Evolutionary conservation across 306 rosid genomes (phyloP), one percentile per base, ranked within the genome.

Genomic region (Gastrolobium villosum): DNA sequence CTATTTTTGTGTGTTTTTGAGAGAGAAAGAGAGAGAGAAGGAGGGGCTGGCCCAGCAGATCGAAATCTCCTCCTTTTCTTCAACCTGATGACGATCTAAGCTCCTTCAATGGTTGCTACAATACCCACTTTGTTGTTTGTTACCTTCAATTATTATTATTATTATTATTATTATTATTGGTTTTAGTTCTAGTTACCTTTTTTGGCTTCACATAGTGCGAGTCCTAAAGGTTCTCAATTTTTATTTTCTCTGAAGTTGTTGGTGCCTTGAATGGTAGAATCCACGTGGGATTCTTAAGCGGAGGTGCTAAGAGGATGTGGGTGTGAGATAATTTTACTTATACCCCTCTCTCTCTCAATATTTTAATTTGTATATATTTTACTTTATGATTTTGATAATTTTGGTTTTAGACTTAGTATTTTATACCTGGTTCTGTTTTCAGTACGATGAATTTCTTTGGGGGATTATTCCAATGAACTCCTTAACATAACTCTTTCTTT

Each of bases 281-380:
- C 82, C 81, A 32, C 56, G 43, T 72, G 37, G 83, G 88, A 80
- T 88, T 85, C 84, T 86, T 81, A 77, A 83, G 79, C 64, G 45
- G 56, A 32, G 65, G 72, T 59, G 76, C 82, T 74, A 57, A 57
- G 79, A 84, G 81, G 94, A 87, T 88, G 94, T 87, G 88, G 90
- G 85, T 86, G 88, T 92, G 86, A 92, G 98, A 97, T 95, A 92
- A 86, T 76, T 88, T 81, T 53, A 20, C 26, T 20, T 20, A 20
- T 20, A 20, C 26, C 1, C 26, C 26, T 20, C 26, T 20, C 26
- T 20, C 26, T 20, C 26, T 20, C 72, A 37, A 31, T 53, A 52
- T 67, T 77, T 36, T 79, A 9, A 68, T 52, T 73, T 80, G 3
- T 81, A 10, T 57, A 0, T 74, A 7, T 50, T 69, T 85, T 13